A percentile compares a stretch with the other conserved stretches of the same genome.
Conservation (phyloP, 352 stramenopile genomes). For the Pythium biforme region DNA sequence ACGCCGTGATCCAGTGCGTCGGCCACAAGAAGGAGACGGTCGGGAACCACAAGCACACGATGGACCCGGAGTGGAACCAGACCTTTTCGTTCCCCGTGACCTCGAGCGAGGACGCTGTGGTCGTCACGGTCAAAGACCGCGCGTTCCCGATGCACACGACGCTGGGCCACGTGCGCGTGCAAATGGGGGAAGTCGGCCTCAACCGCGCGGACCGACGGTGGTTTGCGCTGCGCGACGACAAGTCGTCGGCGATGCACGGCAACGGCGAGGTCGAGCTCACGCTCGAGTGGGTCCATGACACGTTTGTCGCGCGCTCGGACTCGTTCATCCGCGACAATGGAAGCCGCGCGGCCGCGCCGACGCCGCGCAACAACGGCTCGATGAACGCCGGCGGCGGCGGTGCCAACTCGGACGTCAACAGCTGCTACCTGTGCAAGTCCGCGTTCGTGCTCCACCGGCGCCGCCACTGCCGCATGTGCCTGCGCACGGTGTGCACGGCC, state of each 20-base stretch:
- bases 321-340: constrained; percentile 75
- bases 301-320: constrained; percentile 85
- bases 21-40: constrained; percentile 88
- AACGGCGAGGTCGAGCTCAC: constrained; percentile 88
- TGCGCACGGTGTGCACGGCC: constrained; percentile 79
- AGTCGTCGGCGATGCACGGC: constrained; percentile 49
- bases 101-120: constrained; percentile 63
- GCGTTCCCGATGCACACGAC: constrained; percentile 76
- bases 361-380: constrained; percentile 15
- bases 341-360: neutral
- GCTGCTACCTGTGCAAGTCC: constrained; percentile 81
- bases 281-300: constrained; percentile 89
- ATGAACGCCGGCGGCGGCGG: constrained; percentile 19
- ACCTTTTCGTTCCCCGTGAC: constrained; percentile 88
- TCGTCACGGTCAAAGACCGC: constrained; percentile 72
- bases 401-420: constrained; percentile 40
- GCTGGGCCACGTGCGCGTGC: constrained; percentile 69
- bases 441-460: constrained; percentile 79
- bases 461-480: constrained; percentile 85
- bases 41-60: constrained; percentile 85
- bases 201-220: constrained; percentile 79
- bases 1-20: constrained; percentile 72
- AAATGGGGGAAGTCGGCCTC: constrained; percentile 77
- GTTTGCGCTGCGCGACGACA: constrained; percentile 80
- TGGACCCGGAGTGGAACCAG: constrained; percentile 90